A percentile compares a stretch with the other conserved stretches of the same genome.
These are phyloP conservation scores for Pyrus pyrifolia DNA, from an alignment of 306 rosid genomes.

Conservation along the genomic window DNA sequence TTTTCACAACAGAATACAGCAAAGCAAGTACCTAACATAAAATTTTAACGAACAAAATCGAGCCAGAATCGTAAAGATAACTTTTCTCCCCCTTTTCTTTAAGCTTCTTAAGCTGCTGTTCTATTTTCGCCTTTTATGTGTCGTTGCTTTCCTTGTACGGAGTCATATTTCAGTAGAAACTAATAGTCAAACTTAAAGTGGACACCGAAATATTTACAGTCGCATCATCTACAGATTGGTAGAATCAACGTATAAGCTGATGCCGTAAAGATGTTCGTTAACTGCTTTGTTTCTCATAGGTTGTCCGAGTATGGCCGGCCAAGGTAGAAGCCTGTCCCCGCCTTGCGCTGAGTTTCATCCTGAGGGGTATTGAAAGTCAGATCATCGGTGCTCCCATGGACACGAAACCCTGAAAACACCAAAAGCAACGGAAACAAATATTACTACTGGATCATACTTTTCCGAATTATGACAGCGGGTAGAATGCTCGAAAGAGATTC, in stretches of 20 bases:
- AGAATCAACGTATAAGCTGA: neutral
- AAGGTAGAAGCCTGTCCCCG: slow-evolving; percentile 2
- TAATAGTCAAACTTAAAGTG: neutral
- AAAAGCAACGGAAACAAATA: neutral
- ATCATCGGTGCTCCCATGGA: neutral
- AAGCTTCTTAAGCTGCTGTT: neutral
- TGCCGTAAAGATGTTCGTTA: neutral
- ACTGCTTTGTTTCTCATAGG: too few relatives aligned
- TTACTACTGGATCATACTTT: neutral
- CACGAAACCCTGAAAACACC: neutral
- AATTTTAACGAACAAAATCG: neutral
- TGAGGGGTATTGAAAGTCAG: neutral
- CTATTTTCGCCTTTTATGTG: neutral
- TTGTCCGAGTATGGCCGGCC: neutral
- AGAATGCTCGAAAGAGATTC: too few relatives aligned
- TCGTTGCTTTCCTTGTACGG: neutral
- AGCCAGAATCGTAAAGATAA: neutral
- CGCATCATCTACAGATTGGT: neutral
- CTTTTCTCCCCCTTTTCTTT: neutral
- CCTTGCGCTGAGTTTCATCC: neutral
- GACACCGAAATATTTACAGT: neutral
- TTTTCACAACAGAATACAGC: too few relatives aligned
- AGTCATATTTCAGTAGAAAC: neutral
- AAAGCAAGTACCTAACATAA: too few relatives aligned
- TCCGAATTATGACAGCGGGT: too few relatives aligned